A percentile compares a stretch with the other conserved stretches of the same genome.
These are phyloP conservation scores for Arthrobotrys iridis DNA, from an alignment of 2,329 filamentous ascomycete genomes.

Conservation along the genomic window DNA sequence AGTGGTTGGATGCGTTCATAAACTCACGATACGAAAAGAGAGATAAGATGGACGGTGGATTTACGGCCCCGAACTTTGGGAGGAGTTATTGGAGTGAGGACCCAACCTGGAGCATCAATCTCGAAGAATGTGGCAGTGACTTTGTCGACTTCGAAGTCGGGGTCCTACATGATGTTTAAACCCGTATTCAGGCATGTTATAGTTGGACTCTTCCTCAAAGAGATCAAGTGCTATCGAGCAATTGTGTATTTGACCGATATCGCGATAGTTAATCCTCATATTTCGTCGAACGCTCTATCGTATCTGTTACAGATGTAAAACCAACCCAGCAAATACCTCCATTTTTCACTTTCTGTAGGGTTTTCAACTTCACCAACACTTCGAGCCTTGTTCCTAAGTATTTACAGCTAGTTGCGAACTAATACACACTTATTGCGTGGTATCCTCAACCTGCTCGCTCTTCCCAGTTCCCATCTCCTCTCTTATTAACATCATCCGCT, in stretches of 20 bases:
- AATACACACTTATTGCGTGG: background rate
- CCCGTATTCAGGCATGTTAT: background rate
- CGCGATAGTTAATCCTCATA: too few species aligned
- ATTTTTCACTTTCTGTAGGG: too few species aligned
- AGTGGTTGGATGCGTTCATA: background rate
- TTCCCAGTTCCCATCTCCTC: conserved; percentile 9
- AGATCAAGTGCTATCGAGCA: background rate
- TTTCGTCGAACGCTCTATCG: too few species aligned
- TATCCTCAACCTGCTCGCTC: conserved; percentile 4
- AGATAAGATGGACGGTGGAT: background rate
- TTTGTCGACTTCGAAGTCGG: background rate
- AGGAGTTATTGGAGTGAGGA: conserved; percentile 7
- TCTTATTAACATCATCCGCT: conserved; percentile 18
- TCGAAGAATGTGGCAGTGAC: background rate
- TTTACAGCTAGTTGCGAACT: background rate
- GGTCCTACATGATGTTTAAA: background rate
- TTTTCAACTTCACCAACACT: too few species aligned
- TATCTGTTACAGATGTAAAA: too few species aligned
- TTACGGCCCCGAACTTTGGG: background rate
- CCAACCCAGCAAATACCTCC: too few species aligned
- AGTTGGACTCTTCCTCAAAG: too few species aligned
- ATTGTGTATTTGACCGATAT: background rate
- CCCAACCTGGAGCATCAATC: background rate
- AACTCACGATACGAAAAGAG: background rate
- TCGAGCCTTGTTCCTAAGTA: too few species aligned